Percentiles rank a stretch among this genome's conserved stretches.
These are phyloP conservation scores for Alternaria novae-zelandiae DNA, from an alignment of 2,329 filamentous ascomycete genomes.

Conservation along the genomic window DNA sequence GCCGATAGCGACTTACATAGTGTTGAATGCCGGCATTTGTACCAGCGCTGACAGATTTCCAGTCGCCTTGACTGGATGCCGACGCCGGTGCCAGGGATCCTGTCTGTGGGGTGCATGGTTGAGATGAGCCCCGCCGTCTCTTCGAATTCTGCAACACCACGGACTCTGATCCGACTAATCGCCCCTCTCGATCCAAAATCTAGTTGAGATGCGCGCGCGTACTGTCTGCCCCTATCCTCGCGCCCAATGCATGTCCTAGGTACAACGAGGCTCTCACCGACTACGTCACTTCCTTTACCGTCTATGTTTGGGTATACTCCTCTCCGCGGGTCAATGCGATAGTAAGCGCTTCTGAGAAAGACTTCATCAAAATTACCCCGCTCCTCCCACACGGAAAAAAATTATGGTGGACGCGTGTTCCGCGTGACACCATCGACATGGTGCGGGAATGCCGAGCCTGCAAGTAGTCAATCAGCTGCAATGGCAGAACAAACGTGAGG, in stretches of 20 bases:
- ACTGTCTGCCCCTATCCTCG: not conserved
- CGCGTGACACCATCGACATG: not conserved
- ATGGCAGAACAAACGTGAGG: not conserved
- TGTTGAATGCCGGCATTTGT: slow-evolving; percentile 2
- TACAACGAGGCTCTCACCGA: slow-evolving; percentile 28
- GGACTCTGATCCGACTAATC: not conserved
- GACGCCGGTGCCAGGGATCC: not conserved
- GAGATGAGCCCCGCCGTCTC: slow-evolving; percentile 3
- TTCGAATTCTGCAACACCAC: slow-evolving; percentile 6
- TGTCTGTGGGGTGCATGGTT: slow-evolving; percentile 12
- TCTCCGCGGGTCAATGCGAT: not conserved
- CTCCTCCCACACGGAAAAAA: not conserved
- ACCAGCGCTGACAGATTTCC: not conserved
- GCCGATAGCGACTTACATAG: not conserved
- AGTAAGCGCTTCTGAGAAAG: not conserved
- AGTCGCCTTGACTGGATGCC: not conserved
- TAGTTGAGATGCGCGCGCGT: slow-evolving; percentile 3
- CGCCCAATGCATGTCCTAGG: not conserved
- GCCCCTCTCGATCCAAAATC: slow-evolving; percentile 2
- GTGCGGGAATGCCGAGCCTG: not conserved
- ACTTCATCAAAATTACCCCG: not conserved
- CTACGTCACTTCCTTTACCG: slow-evolving; percentile 19
- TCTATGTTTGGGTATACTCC: not conserved
- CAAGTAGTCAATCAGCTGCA: not conserved
- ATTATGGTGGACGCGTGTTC: not conserved